A percentile compares a stretch with the other conserved stretches of the same genome.
These are phyloP conservation scores for Trichocomaceae sp. DNA, from an alignment of 2,329 filamentous ascomycete species.

Conservation along the genomic window DNA sequence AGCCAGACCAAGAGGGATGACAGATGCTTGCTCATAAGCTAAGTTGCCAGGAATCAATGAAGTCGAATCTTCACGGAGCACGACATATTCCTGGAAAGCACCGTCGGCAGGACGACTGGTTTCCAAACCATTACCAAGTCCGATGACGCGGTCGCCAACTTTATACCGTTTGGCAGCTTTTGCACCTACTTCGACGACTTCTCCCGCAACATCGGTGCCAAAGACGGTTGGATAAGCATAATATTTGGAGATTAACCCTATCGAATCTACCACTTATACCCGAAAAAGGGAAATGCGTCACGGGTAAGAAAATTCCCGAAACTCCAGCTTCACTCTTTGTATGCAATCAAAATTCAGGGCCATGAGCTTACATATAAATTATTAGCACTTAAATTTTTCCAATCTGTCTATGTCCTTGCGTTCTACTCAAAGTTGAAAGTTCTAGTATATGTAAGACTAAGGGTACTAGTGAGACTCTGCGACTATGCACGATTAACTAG, in stretches of 20 bases:
- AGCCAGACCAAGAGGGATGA: conserved; percentile 23
- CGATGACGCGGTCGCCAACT: conserved; percentile 24
- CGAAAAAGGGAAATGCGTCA: too few species aligned
- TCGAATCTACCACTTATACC: too few species aligned
- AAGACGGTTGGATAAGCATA: conserved; percentile 21
- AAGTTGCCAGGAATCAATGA: conserved; percentile 20
- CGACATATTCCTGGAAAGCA: conserved; percentile 24
- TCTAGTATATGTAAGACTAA: too few species aligned
- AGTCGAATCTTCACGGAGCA: conserved; percentile 15
- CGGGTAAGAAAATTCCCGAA: too few species aligned
- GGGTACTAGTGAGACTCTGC: too few species aligned
- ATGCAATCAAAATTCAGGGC: too few species aligned
- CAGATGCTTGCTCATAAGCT: conserved; percentile 21
- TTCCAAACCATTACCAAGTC: conserved; percentile 14
- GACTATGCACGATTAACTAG: not conserved
- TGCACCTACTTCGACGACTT: conserved; percentile 23
- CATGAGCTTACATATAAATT: too few species aligned
- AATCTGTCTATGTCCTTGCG: too few species aligned
- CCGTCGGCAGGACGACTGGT: conserved; percentile 14
- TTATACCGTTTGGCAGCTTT: conserved; percentile 19
- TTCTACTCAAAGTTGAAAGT: too few species aligned
- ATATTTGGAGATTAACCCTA: conserved; percentile 21
- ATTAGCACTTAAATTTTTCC: too few species aligned
- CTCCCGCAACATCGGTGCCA: conserved; percentile 24
- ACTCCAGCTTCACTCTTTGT: too few species aligned